Evolutionary conservation across 768 basidiomycete species (phyloP).

Genomic region (Obba rivulosa): DNA sequence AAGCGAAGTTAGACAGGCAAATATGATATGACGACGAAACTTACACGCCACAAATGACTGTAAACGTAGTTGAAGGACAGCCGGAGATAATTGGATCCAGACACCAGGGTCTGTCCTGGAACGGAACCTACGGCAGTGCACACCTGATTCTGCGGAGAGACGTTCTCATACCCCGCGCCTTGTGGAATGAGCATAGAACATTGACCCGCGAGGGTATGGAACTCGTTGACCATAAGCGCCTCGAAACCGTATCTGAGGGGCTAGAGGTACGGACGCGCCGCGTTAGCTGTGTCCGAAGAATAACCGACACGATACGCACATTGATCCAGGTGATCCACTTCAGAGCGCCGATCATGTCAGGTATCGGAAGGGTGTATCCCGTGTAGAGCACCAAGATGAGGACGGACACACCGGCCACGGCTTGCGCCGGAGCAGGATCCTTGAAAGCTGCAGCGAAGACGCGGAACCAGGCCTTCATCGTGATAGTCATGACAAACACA

Average conservation of each 20-base stretch:
- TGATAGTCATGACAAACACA: conserved; percentile 48
- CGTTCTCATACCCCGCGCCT: conserved; percentile 55
- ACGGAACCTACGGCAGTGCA: conserved; percentile 68
- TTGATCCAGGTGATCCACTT: conserved; percentile 65
- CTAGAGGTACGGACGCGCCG: conserved; percentile 27
- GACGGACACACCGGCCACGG: conserved; percentile 46
- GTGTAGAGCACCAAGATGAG: conserved; percentile 53
- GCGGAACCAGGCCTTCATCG: conserved; percentile 77
- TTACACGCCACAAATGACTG: conserved; percentile 42
- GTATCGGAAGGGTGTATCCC: conserved; percentile 55
- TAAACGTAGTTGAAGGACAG: conserved; percentile 38
- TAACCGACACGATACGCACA: conserved; percentile 31
- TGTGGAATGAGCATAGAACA: conserved; percentile 57
- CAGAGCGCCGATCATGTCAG: conserved; percentile 63
- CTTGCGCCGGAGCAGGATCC: conserved; percentile 56
- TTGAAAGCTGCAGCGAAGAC: conserved; percentile 55
- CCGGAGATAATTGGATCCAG: conserved; percentile 52
- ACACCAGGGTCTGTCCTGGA: conserved; percentile 54
- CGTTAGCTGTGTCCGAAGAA: neutral
- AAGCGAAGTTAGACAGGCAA: neutral
- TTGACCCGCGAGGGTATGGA: conserved; percentile 58
- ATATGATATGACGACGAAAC: conserved; percentile 1
- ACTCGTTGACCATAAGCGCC: conserved; percentile 74
- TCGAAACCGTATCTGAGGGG: conserved; percentile 73
- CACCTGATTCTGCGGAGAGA: conserved; percentile 61